phyloP scores from a whole-genome alignment of 306 rosid genomes.

The Glycine soja region DNA sequence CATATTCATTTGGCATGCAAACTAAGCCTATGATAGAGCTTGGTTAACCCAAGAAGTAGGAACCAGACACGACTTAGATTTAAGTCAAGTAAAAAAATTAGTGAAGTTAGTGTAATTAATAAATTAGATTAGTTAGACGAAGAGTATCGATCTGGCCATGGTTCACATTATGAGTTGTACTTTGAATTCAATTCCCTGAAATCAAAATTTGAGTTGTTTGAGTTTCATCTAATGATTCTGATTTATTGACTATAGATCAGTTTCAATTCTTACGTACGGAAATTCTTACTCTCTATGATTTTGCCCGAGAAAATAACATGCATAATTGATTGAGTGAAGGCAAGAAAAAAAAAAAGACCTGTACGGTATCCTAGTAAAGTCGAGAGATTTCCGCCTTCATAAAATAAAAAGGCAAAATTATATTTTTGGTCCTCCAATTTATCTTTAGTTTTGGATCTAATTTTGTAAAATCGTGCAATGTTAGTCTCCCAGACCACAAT shows the following conservation, averaged over 20 bases:
- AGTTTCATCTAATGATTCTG: not conserved
- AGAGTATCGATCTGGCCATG: not conserved
- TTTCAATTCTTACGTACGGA: not conserved
- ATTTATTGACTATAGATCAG: not conserved
- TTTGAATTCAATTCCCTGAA: not conserved
- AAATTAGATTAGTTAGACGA: not conserved
- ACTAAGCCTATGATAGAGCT: conserved; percentile 6
- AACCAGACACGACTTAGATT: not conserved
- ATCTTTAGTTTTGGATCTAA: no score
- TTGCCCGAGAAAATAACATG: not conserved
- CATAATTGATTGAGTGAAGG: not conserved
- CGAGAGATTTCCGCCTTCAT: not conserved
- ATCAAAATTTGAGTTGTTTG: not conserved
- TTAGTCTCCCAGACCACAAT: no score
- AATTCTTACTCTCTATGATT: not conserved
- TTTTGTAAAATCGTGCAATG: no score
- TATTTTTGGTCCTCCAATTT: no score
- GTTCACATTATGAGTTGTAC: not conserved
- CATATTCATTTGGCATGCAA: conserved; percentile 27
- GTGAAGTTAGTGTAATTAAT: conserved; percentile 4
- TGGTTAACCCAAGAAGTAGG: conserved; percentile 8
- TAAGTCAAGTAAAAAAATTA: not conserved
- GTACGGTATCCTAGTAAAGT: not conserved
- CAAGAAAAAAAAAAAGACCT: no score
- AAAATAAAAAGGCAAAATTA: no score